Evolutionary conservation across 768 basidiomycete genomes (phyloP).

Genomic region (Boletellus ananiceps): DNA sequence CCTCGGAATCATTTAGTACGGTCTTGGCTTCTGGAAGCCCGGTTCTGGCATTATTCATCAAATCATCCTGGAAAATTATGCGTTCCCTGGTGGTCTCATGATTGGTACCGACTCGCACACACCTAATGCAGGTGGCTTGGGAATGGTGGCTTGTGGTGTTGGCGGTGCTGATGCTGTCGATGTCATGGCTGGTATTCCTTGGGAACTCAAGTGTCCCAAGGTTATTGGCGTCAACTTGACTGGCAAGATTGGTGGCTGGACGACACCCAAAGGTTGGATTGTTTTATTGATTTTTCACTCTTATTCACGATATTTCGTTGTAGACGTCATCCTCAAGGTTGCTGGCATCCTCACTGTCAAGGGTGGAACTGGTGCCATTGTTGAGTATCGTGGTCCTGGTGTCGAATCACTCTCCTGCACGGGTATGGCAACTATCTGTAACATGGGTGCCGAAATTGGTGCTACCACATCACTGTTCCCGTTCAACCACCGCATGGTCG

Average conservation of each 20-base stretch:
- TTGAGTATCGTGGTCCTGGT: constrained; percentile 94
- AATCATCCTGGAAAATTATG: constrained; percentile 99
- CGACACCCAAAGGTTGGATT: constrained; percentile 83
- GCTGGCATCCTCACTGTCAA: constrained; percentile 99
- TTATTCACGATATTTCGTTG: constrained; percentile 7
- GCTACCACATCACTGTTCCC: constrained; percentile 99
- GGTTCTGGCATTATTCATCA: constrained; percentile 99
- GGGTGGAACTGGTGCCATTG: constrained; percentile 98
- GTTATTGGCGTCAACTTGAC: constrained; percentile 96
- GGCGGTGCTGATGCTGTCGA: constrained; percentile 84
- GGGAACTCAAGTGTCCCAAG: constrained; percentile 99
- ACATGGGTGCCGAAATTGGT: constrained; percentile 99
- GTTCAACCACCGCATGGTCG: constrained; percentile 91
- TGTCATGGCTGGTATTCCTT: constrained; percentile 96
- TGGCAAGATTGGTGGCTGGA: constrained; percentile 95
- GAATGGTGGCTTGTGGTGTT: constrained; percentile 99
- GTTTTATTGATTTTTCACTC: background rate
- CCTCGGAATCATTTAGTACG: constrained; percentile 53
- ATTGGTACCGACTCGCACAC: constrained; percentile 99
- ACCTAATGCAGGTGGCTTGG: constrained; percentile 98
- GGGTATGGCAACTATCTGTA: constrained; percentile 99
- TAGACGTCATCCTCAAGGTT: constrained; percentile 98
- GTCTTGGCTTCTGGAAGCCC: constrained; percentile 99
- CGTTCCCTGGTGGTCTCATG: constrained; percentile 98
- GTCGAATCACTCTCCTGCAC: constrained; percentile 96